Evolutionary conservation across 2,329 filamentous ascomycete species (phyloP).

Genomic region (Clarireedia paspali): DNA sequence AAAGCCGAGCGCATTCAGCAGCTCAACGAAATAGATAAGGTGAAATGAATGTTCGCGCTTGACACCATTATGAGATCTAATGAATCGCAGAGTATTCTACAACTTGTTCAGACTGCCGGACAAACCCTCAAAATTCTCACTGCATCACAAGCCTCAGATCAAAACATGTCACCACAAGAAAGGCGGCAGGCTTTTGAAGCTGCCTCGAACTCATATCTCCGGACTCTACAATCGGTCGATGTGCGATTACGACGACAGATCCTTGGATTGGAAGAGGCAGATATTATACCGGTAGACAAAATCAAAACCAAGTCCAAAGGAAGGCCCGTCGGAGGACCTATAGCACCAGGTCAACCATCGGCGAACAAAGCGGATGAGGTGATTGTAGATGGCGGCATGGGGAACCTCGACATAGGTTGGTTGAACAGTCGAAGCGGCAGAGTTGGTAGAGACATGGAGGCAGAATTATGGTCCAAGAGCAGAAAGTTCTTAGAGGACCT

Average conservation of each 20-base stretch:
- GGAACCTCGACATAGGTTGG: conserved; percentile 72
- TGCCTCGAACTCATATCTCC: conserved; percentile 60
- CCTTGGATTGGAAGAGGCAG: conserved; percentile 73
- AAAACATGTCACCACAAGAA: conserved; percentile 8
- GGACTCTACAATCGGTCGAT: conserved; percentile 64
- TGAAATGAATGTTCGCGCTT: conserved; percentile 25
- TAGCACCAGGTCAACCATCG: not conserved
- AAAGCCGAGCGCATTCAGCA: conserved; percentile 73
- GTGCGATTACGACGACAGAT: conserved; percentile 69
- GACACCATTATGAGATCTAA: not conserved
- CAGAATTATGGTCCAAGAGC: conserved; percentile 64
- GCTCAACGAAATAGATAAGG: conserved; percentile 70
- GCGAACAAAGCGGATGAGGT: conserved; percentile 13
- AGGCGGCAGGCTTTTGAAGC: conserved; percentile 43
- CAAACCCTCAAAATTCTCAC: conserved; percentile 57
- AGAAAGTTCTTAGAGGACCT: conserved; percentile 44
- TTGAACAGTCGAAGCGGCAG: conserved; percentile 79
- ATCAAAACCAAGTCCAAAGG: conserved; percentile 18
- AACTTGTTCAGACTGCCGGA: conserved; percentile 50
- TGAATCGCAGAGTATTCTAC: conserved; percentile 27
- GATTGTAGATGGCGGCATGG: conserved; percentile 38
- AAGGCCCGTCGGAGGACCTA: not conserved
- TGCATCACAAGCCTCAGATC: conserved; percentile 32
- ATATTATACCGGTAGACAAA: conserved; percentile 50
- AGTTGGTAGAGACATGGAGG: conserved; percentile 76